Evolutionary conservation across 2,329 filamentous ascomycete species (phyloP), one percentile per base, ranked within the genome.

Genomic region (Apiospora aurea): DNA sequence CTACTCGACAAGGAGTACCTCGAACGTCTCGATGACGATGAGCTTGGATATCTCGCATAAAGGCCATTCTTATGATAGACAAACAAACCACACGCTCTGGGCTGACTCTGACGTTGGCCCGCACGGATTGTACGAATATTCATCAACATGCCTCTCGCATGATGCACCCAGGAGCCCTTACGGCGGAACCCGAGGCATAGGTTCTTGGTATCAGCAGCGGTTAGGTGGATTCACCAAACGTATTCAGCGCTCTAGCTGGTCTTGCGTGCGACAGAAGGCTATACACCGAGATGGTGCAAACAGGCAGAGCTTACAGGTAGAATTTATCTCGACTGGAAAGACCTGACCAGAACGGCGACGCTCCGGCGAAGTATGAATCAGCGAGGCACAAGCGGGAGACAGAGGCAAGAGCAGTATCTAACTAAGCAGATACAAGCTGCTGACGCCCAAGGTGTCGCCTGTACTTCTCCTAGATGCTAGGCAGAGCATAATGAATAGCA

Each of bases 1-100:
- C 88, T 99, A 53, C 92, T 99, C 75, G 96, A 99, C 87, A 99
- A 99, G 87, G 96, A 99, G 83, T 99, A 99, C 79, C 90, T 99
- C 68, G 96, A 99, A 87, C 94, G 96, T 72, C 85, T 98, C 72
- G 96, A 98, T 67, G 95, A 94, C 71, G 96, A 98, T 79, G 95
- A 98, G 80, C 89, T 99, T 73, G 94, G 96, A 72, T 98, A 98
- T 82, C 91, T 98, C 75, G 96, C 96, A 78, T 98, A 89, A 89
- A 72, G 4, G 34, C 24, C 16, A 21, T 24, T 11, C 8, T n/a
- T 16, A 11, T 26, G 43, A 68, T 68, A n/a, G 24, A 29, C n/a
- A 8, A 18, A 29, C n/a, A 8, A 18, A 29, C n/a, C n/a, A 46
- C 43, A 69, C 26, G 41, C 29, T 69, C 67, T 46, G 29, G 67